phyloP scores from a whole-genome alignment of 306 rosid genomes.

The Coriaria nepalensis region DNA sequence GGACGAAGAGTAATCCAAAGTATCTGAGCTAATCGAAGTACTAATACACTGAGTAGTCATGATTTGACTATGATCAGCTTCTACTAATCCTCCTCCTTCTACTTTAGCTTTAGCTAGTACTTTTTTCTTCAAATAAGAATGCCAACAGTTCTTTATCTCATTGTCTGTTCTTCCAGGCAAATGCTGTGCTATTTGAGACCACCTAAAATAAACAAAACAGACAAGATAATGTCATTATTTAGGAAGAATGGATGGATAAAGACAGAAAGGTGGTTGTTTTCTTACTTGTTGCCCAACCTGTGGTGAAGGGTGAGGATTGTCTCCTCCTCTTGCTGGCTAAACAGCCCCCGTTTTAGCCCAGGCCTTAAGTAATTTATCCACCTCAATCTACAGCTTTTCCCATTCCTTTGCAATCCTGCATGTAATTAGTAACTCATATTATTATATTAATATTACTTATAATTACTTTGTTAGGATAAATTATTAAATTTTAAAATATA shows the following conservation, averaged over 20 bases:
- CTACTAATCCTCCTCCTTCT: too few relatives aligned
- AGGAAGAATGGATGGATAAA: too few relatives aligned
- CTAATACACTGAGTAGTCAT: too few relatives aligned
- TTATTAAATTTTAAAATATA: too few relatives aligned
- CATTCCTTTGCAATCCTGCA: slow-evolving; percentile 79
- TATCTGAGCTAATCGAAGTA: too few relatives aligned
- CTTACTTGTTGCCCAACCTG: slow-evolving; percentile 76
- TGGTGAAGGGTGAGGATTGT: slow-evolving; percentile 70
- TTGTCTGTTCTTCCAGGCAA: slow-evolving; percentile 31
- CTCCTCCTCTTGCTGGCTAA: slow-evolving; percentile 77
- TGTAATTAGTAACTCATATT: too few relatives aligned
- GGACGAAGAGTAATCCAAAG: too few relatives aligned
- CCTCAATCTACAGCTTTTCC: slow-evolving; percentile 85
- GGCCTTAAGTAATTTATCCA: slow-evolving; percentile 95
- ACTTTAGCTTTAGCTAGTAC: slow-evolving; percentile 6
- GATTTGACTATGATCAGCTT: too few relatives aligned
- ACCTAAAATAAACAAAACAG: slow-evolving; percentile 28
- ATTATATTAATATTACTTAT: too few relatives aligned
- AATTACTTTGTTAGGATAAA: too few relatives aligned
- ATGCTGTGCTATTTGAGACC: slow-evolving; percentile 97
- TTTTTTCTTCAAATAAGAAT: slow-evolving; percentile 89
- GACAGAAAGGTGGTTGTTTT: neutral
- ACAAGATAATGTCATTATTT: neutral
- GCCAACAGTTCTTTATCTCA: slow-evolving; percentile 84
- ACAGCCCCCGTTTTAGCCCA: slow-evolving; percentile 85